A percentile compares a stretch with the other conserved stretches of the same genome.
These are phyloP conservation scores for Rhynchosporium secalis DNA, from an alignment of 2,329 filamentous ascomycete genomes.

Conservation along the genomic window DNA sequence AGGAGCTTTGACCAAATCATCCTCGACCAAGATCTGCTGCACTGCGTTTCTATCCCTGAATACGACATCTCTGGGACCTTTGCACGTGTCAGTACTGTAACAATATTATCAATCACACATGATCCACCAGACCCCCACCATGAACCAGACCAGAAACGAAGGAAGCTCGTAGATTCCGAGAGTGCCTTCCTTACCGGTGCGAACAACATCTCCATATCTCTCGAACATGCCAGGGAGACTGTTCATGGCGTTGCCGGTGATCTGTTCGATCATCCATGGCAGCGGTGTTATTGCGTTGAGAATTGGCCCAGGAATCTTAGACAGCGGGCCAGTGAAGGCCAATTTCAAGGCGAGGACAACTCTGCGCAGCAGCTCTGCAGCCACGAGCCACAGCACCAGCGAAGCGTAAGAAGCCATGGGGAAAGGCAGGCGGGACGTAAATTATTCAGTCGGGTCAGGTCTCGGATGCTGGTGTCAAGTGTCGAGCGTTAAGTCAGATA, in stretches of 20 bases:
- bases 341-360: constrained; percentile 12
- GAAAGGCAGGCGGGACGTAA: neutral
- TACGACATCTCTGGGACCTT: constrained; percentile 24
- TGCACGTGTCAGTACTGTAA: neutral
- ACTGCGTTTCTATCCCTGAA: constrained; percentile 22
- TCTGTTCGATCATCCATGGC: constrained; percentile 23
- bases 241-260: constrained; percentile 26
- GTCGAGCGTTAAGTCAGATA: neutral
- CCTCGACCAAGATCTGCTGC: constrained; percentile 25
- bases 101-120: neutral
- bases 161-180: no score
- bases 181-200: constrained; percentile 21
- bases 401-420: constrained; percentile 10
- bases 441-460: no score
- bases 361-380: constrained; percentile 21
- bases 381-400: constrained; percentile 6
- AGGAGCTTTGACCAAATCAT: constrained; percentile 25
- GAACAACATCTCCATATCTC: constrained; percentile 29
- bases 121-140: no score
- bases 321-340: constrained; percentile 27
- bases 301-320: constrained; percentile 28
- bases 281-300: constrained; percentile 18
- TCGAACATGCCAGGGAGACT: constrained; percentile 13
- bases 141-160: no score
- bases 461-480: no score